Evolutionary conservation across 2,329 filamentous ascomycete genomes (phyloP).

Genomic region (Colletotrichum higginsianum): DNA sequence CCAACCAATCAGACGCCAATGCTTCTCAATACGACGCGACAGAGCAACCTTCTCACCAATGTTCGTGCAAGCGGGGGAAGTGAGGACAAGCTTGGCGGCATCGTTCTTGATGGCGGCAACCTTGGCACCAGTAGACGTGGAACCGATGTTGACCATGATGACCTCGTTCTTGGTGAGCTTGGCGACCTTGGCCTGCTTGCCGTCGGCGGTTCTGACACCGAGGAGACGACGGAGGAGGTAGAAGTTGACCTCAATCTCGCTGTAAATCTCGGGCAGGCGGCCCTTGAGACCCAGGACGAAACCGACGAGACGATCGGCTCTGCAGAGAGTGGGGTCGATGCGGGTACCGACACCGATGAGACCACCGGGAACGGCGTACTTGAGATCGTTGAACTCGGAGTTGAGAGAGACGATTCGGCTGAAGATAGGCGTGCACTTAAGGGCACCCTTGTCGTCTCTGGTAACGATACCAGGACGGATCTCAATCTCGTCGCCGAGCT

Average conservation of each 20-base stretch:
- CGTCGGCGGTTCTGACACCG: constrained; percentile 97
- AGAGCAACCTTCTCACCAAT: constrained; percentile 98
- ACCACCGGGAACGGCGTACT: constrained; percentile 97
- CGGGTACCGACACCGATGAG: constrained; percentile 98
- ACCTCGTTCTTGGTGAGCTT: constrained; percentile 99
- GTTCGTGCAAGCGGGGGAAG: constrained; percentile 95
- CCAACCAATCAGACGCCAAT: constrained; percentile 97
- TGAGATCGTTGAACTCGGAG: constrained; percentile 96
- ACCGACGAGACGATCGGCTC: constrained; percentile 98
- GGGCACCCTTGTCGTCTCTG: constrained; percentile 91
- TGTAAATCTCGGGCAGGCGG: constrained; percentile 95
- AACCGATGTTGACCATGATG: constrained; percentile 99
- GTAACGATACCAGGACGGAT: constrained; percentile 99
- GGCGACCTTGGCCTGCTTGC: constrained; percentile 99
- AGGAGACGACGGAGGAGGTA: constrained; percentile 95
- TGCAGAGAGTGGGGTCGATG: constrained; percentile 97
- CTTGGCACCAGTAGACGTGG: constrained; percentile 97
- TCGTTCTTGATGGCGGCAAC: constrained; percentile 97
- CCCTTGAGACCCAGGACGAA: constrained; percentile 97
- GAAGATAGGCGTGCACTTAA: constrained; percentile 98
- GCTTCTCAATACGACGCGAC: constrained; percentile 97
- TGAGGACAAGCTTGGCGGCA: constrained; percentile 94
- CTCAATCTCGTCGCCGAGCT: constrained; percentile 98
- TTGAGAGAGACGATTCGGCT: constrained; percentile 95
- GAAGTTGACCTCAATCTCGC: constrained; percentile 99